phyloP scores from a whole-genome alignment of 805 yeast genomes.

The Candida sonorensis region DNA sequence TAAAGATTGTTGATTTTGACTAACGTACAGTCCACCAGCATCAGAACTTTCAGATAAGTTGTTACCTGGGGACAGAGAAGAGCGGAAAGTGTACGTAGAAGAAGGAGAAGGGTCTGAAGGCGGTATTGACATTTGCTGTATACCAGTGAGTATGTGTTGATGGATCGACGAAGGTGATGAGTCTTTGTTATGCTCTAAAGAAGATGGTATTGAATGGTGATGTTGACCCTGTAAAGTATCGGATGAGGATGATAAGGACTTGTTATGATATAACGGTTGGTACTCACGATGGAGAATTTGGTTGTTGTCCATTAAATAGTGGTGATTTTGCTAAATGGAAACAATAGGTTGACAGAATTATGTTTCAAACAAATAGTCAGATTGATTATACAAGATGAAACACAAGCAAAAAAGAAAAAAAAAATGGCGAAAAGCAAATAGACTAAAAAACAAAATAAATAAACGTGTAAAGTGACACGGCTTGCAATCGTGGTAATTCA shows the following conservation, averaged over 20 bases:
- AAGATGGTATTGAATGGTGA: too few relatives aligned
- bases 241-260: too few relatives aligned
- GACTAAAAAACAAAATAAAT: too few relatives aligned
- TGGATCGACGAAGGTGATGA: slow-evolving; percentile 8
- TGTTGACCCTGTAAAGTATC: too few relatives aligned
- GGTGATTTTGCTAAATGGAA: too few relatives aligned
- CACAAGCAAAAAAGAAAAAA: neutral
- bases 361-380: too few relatives aligned
- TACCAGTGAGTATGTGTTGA: slow-evolving; percentile 13
- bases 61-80: slow-evolving; percentile 4
- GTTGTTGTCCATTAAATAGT: neutral
- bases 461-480: too few relatives aligned
- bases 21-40: too few relatives aligned
- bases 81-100: slow-evolving; percentile 5
- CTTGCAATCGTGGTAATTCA: too few relatives aligned
- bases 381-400: too few relatives aligned
- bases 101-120: slow-evolving; percentile 4
- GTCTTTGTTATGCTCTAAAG: too few relatives aligned
- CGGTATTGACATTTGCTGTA: slow-evolving; percentile 19
- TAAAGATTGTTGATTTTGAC: too few relatives aligned
- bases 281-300: slow-evolving; percentile 1
- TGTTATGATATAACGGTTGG: slow-evolving; percentile 6
- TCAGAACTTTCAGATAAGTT: slow-evolving; percentile 5
- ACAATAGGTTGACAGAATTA: neutral
- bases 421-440: neutral